A percentile compares a stretch with the other conserved stretches of the same genome.
Conservation (phyloP, 2,329 filamentous ascomycete genomes). For the Colletotrichum sublineola region DNA sequence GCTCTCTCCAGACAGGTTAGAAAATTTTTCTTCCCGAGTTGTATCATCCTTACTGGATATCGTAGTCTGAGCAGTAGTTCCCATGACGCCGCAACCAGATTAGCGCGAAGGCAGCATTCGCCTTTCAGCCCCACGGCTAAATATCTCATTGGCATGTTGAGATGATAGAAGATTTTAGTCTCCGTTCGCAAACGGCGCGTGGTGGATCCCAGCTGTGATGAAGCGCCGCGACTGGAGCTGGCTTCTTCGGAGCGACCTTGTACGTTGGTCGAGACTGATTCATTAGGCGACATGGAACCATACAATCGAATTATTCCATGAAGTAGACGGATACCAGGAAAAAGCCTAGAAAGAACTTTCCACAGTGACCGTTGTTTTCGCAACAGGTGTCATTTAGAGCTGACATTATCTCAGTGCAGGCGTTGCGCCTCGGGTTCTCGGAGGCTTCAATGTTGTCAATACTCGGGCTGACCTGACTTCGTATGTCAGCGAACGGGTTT, state of each 20-base stretch:
- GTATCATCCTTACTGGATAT: background rate
- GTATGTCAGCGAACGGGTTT: background rate
- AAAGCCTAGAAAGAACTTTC: fast-evolving
- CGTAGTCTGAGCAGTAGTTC: background rate
- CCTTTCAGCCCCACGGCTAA: background rate
- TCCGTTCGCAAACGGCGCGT: background rate
- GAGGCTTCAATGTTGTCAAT: too few relatives aligned
- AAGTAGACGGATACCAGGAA: background rate
- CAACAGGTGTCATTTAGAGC: background rate
- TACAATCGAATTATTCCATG: too few relatives aligned
- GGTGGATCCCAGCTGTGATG: background rate
- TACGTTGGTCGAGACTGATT: background rate
- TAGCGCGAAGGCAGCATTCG: background rate
- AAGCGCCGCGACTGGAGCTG: background rate
- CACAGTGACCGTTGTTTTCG: fast-evolving
- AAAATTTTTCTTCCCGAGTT: background rate
- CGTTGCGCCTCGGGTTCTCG: background rate
- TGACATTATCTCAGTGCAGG: background rate
- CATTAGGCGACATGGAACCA: background rate
- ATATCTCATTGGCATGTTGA: background rate
- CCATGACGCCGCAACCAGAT: background rate
- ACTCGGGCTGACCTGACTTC: background rate
- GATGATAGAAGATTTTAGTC: background rate
- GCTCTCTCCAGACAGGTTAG: background rate
- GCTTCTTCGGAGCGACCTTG: background rate